A percentile compares a stretch with the other conserved stretches of the same genome.
phyloP scores from a whole-genome alignment of 768 basidiomycete genomes.

The Hortiboletus campestris region DNA sequence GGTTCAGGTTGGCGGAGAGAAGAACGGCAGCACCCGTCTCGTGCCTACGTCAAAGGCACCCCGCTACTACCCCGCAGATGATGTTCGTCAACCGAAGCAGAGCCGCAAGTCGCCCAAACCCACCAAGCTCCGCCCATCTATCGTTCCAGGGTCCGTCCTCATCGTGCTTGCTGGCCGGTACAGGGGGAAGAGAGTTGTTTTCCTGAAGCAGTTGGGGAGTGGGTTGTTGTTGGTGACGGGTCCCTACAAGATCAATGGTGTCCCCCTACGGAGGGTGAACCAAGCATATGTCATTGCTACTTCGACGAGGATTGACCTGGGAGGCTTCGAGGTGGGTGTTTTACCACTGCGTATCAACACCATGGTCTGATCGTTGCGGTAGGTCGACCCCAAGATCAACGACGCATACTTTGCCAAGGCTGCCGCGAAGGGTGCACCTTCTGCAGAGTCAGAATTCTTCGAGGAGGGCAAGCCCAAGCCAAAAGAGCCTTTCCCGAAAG shows the following conservation, averaged over 20 bases:
- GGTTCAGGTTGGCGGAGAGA: conserved; percentile 83
- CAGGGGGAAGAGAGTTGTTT: conserved; percentile 97
- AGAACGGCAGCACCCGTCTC: conserved; percentile 86
- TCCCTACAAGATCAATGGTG: conserved; percentile 97
- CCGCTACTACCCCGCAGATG: conserved; percentile 94
- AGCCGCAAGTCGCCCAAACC: conserved; percentile 84
- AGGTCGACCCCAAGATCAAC: conserved; percentile 89
- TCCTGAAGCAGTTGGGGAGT: conserved; percentile 91
- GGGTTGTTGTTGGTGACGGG: conserved; percentile 95
- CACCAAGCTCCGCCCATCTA: conserved; percentile 76
- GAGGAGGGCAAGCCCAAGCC: conserved; percentile 88
- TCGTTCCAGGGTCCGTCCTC: conserved; percentile 91
- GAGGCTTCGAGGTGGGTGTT: conserved; percentile 62
- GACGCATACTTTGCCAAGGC: conserved; percentile 93
- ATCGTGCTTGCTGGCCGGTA: conserved; percentile 97
- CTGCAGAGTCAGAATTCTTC: conserved; percentile 98
- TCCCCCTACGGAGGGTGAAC: conserved; percentile 95
- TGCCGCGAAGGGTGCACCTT: conserved; percentile 60
- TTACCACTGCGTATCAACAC: background rate
- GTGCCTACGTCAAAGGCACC: conserved; percentile 84
- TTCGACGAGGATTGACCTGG: conserved; percentile 87
- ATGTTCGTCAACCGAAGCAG: conserved; percentile 88
- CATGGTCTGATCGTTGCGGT: conserved; percentile 8
- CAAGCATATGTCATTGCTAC: conserved; percentile 99
- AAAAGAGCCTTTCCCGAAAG: conserved; percentile 82